Conservation (phyloP, 306 rosid genomes). For the Castanea sativa region DNA sequence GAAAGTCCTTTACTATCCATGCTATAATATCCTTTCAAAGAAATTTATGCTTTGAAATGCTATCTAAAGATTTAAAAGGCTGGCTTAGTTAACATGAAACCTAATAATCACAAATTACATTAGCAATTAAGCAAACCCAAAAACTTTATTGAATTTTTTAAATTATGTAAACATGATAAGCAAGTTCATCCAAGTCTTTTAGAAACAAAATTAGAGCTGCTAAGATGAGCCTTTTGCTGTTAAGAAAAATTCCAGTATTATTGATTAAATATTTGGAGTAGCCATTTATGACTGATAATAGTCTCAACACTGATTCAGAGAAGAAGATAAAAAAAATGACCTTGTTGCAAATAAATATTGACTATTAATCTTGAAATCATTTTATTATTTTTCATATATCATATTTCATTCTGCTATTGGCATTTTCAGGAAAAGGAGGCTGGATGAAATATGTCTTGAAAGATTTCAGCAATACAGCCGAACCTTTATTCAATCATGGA, state of each 20-base stretch:
- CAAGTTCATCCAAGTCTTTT: background rate
- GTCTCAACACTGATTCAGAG: background rate
- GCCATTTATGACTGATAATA: background rate
- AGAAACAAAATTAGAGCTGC: background rate
- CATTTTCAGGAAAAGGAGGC: constrained; percentile 63
- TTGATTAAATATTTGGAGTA: background rate
- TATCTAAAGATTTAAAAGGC: no score
- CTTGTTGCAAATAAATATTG: background rate
- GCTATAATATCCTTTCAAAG: no score
- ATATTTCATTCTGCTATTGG: background rate
- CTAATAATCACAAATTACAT: no score
- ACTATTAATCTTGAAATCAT: background rate
- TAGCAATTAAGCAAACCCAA: no score
- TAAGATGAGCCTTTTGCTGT: no score
- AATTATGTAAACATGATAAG: no score
- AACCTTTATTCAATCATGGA: constrained; percentile 87
- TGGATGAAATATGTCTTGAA: constrained; percentile 82
- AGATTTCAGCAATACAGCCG: constrained; percentile 82
- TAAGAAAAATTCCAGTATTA: no score
- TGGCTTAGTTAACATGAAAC: no score
- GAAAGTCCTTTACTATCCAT: background rate
- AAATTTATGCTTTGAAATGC: no score
- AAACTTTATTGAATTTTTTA: no score
- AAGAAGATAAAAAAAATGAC: background rate
- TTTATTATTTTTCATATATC: background rate